These are phyloP conservation scores for Coniochaeta prunicola DNA, from an alignment of 2,329 filamentous ascomycete genomes.

Conservation along the genomic window DNA sequence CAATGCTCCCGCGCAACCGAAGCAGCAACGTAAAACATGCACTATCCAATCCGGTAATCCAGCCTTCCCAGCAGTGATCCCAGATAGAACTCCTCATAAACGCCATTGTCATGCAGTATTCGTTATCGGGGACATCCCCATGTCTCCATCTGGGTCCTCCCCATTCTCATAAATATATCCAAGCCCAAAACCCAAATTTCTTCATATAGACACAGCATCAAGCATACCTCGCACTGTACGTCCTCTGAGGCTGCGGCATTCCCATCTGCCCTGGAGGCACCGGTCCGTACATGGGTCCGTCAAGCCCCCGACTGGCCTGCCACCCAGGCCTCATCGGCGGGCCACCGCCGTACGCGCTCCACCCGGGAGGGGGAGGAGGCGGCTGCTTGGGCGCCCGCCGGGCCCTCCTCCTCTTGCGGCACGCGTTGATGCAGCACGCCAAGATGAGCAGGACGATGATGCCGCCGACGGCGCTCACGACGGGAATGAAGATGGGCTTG, in stretches of 20 bases:
- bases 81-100: background rate
- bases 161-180: too few species aligned
- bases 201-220: background rate
- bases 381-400: slow-evolving; percentile 13
- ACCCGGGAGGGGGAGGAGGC: slow-evolving; percentile 7
- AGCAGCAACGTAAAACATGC: background rate
- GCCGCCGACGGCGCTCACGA: slow-evolving; percentile 64
- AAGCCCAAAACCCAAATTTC: background rate
- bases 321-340: background rate
- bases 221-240: background rate
- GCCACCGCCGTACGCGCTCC: slow-evolving; percentile 4
- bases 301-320: slow-evolving; percentile 2
- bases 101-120: background rate
- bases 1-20: background rate
- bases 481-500: slow-evolving; percentile 74
- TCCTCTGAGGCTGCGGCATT: background rate
- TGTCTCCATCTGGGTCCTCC: too few species aligned
- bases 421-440: slow-evolving; percentile 57
- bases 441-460: slow-evolving; percentile 63
- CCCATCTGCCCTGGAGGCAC: background rate
- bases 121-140: too few species aligned
- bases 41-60: background rate
- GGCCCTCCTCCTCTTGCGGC: slow-evolving; percentile 23
- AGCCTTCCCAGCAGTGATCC: background rate
- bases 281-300: background rate